phyloP scores from a whole-genome alignment of 2,329 filamentous ascomycete species.

The Fusarium sp. region DNA sequence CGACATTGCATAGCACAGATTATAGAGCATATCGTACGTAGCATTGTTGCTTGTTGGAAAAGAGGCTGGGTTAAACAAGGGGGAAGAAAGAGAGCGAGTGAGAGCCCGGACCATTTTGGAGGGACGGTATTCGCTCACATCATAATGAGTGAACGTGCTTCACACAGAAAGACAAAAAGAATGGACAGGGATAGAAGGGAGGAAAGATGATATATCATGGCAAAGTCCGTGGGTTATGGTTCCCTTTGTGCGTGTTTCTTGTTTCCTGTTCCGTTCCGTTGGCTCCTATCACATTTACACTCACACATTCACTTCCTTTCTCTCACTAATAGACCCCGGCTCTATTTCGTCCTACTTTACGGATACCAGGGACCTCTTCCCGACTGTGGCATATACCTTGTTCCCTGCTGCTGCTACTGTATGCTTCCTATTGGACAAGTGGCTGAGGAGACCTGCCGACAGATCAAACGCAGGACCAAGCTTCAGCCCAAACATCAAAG shows the following conservation, averaged over 20 bases:
- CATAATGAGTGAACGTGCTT: slow-evolving; percentile 23
- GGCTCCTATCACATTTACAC: slow-evolving; percentile 16
- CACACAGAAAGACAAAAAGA: slow-evolving; percentile 25
- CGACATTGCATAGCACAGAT: slow-evolving; percentile 15
- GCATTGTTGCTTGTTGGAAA: slow-evolving; percentile 51
- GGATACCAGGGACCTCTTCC: slow-evolving; percentile 6
- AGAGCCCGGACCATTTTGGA: slow-evolving; percentile 34
- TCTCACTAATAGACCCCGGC: slow-evolving; percentile 23
- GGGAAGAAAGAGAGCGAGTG: slow-evolving; percentile 2
- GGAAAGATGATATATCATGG: slow-evolving; percentile 41
- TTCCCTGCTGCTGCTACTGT: slow-evolving; percentile 25
- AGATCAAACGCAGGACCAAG: slow-evolving; percentile 45
- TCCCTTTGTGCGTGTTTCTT: slow-evolving; percentile 30
- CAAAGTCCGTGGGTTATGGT: slow-evolving; percentile 30
- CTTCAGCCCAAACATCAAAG: slow-evolving; percentile 33
- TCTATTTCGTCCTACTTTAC: slow-evolving; percentile 17
- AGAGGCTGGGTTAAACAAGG: slow-evolving; percentile 46
- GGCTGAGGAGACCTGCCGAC: slow-evolving; percentile 22
- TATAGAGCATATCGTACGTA: not conserved
- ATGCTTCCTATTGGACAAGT: slow-evolving; percentile 24
- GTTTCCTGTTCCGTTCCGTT: slow-evolving; percentile 26
- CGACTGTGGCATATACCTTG: slow-evolving; percentile 20
- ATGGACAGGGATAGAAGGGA: slow-evolving; percentile 26
- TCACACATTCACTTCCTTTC: slow-evolving; percentile 6
- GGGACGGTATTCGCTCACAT: slow-evolving; percentile 27